phyloP scores from a whole-genome alignment of 805 yeast species.

The Ogataea angusta region DNA sequence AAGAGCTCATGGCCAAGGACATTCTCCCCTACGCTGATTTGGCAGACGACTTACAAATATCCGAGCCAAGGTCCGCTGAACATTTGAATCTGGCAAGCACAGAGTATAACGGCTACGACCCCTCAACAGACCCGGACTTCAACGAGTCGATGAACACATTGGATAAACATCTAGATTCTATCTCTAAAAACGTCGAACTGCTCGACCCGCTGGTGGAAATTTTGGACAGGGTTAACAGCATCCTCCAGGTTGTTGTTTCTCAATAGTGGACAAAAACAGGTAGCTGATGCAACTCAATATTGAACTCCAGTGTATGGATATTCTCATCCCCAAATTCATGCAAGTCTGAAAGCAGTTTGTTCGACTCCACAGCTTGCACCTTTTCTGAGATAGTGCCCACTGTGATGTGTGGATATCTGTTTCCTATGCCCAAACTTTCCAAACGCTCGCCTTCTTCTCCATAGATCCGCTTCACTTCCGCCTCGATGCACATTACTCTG shows the following conservation, averaged over 20 bases:
- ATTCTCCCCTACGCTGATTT: conserved; percentile 11
- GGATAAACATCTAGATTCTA: conserved; percentile 13
- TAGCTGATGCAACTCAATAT: conserved; percentile 8
- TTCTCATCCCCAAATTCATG: conserved; percentile 19
- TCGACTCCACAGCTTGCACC: conserved; percentile 53
- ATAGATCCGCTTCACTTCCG: conserved; percentile 30
- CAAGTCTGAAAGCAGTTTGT: conserved; percentile 31
- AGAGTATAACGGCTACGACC: conserved; percentile 9
- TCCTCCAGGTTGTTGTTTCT: conserved; percentile 14
- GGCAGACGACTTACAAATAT: conserved; percentile 1
- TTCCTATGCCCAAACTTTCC: conserved; percentile 30
- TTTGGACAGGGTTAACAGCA: conserved; percentile 18
- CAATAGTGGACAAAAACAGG: conserved; percentile 24
- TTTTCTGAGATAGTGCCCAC: conserved; percentile 52
- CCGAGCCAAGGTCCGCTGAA: conserved; percentile 3
- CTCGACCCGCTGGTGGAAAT: conserved; percentile 17
- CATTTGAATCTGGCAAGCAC: conserved; percentile 3
- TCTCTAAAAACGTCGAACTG: conserved; percentile 17
- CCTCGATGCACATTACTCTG: conserved; percentile 53
- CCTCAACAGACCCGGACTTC: conserved; percentile 15
- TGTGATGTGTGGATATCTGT: conserved; percentile 65
- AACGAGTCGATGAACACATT: conserved; percentile 10
- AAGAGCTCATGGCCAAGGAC: conserved; percentile 13
- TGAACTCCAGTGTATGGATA: conserved; percentile 11
- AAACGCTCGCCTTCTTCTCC: conserved; percentile 10